Evolutionary conservation across 2,329 filamentous ascomycete species (phyloP), one percentile per base, ranked within the genome.

Genomic region (Arthrobotrys sphaeroides): DNA sequence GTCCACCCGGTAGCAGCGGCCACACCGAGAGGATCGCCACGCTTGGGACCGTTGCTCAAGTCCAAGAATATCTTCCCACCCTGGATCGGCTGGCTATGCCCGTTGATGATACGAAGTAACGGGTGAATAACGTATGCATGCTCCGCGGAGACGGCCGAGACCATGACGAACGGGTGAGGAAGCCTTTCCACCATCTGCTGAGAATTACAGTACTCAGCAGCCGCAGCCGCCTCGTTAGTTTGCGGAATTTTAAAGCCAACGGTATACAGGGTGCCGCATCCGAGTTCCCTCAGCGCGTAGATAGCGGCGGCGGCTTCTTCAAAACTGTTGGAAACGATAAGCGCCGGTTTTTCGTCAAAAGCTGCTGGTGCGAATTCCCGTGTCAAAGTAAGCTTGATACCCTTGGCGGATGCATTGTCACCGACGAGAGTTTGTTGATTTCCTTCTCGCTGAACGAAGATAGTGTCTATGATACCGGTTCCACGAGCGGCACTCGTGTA

Each of bases 351-450:
- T 43, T 89, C 90, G 78, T 87, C 88, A 81, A 94, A 96, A 0
- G 92, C 92, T 3, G 91, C 93, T 0, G 92, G 92, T 0, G 93
- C 91, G 78, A 94, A 89, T 79, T 96, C 92, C 20, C 91, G 87
- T 2, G 90, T 95, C 72, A 96, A 84, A 0, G 92, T 93, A 61
- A 91, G 90, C 53, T 93, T 86, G 69, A 96, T 94, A 0, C 92
- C 92, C 81, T 92, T 93, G 91, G 92, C 95, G 12, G 89, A 89
- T 9, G 91, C 90, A 78, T 96, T 96, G 79, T 95, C 92, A 51
- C 93, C 90, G 13, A 94, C 84, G 42, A 94, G 87, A 3, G 86
- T 85, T 62, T 85, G 86, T 9, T 85, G 83, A 1, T 83, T 82
- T 2, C 83, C 84, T 10, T 85, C 84, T 3, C 82, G 80, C 62